Conservation (phyloP, 2,329 filamentous ascomycete genomes). For the Colletotrichum karsti region DNA sequence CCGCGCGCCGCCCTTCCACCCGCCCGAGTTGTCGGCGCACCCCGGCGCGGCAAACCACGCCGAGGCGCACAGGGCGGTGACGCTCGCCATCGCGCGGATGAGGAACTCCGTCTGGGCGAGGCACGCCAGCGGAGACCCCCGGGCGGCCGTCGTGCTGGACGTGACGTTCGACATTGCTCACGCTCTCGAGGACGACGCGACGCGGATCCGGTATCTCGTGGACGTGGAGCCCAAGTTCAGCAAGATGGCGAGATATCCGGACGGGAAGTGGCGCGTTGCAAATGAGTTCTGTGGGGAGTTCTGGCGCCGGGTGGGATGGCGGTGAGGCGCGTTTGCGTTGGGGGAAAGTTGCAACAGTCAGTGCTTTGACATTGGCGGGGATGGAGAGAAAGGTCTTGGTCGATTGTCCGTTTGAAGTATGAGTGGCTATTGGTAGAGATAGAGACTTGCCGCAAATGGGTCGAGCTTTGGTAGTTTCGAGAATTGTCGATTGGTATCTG, state of each 20-base stretch:
- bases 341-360: neutral
- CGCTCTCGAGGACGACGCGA: neutral
- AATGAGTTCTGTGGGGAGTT: neutral
- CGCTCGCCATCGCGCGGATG: neutral
- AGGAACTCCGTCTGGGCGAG: neutral
- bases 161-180: neutral
- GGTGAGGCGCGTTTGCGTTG: neutral
- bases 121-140: neutral
- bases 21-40: neutral
- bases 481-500: too few relatives aligned
- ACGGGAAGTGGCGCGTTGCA: neutral
- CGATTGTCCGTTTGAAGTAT: too few relatives aligned
- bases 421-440: too few relatives aligned
- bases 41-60: neutral
- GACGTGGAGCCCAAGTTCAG: neutral
- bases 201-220: neutral
- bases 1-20: neutral
- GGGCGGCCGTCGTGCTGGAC: neutral
- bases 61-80: neutral
- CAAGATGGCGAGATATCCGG: neutral
- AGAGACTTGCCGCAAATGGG: too few relatives aligned
- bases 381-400: too few relatives aligned
- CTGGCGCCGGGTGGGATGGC: neutral
- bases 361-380: neutral
- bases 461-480: too few relatives aligned